These are phyloP conservation scores for Lachancea mirantina DNA, from an alignment of 805 yeast species.

Conservation along the genomic window DNA sequence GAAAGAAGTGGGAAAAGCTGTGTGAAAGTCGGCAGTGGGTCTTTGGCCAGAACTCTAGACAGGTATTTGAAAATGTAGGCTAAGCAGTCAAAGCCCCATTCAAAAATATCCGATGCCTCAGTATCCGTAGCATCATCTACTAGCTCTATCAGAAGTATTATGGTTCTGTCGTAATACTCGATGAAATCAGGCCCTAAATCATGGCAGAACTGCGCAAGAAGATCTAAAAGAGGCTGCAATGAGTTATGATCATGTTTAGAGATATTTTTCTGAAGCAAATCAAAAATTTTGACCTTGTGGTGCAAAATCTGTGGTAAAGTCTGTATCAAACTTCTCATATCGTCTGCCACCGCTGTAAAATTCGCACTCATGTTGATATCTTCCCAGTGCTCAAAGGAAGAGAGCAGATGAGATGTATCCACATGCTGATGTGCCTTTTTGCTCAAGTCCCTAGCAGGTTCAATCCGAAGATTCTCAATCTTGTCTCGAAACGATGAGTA, in stretches of 20 bases:
- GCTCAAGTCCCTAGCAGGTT: constrained; percentile 52
- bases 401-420: constrained; percentile 69
- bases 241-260: constrained; percentile 57
- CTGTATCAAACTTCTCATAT: constrained; percentile 48
- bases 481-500: constrained; percentile 77
- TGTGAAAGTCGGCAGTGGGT: constrained; percentile 63
- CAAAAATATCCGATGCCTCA: constrained; percentile 57
- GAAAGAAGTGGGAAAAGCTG: constrained; percentile 55
- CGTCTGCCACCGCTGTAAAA: constrained; percentile 56
- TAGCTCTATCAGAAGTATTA: constrained; percentile 44
- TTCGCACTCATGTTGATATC: constrained; percentile 74
- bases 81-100: constrained; percentile 75
- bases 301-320: constrained; percentile 76
- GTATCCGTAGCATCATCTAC: constrained; percentile 37
- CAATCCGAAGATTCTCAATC: constrained; percentile 76
- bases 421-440: constrained; percentile 62
- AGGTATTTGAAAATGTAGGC: constrained; percentile 89
- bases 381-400: constrained; percentile 78
- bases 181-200: constrained; percentile 90
- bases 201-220: constrained; percentile 77
- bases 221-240: constrained; percentile 73
- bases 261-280: constrained; percentile 41
- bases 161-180: constrained; percentile 51
- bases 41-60: constrained; percentile 53
- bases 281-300: constrained; percentile 58